Base-by-base conservation (phyloP, 108 stramenopile genomes). In the Cyclotella baltica region DNA sequence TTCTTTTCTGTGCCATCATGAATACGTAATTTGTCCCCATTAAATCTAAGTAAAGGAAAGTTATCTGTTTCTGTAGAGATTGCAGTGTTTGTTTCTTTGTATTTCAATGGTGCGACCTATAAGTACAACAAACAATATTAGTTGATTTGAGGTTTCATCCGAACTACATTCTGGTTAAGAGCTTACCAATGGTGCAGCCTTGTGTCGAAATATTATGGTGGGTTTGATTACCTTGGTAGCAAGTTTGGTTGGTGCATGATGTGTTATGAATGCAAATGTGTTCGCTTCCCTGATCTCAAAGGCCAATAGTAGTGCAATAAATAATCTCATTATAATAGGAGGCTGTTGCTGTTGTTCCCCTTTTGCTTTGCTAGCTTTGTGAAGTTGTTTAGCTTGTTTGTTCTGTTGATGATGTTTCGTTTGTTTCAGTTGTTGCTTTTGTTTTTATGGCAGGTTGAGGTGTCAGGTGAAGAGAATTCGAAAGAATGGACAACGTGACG, bases 21-120 rank as follows among this genome's bases (percentile, higher is more conserved):
- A n/a, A 48, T 48, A 48, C 47, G 47, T n/a, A 48, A 48, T 48
- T n/a, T 48, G 47, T 48, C n/a, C 19, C 47, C n/a, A n/a, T n/a
- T 48, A 16, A n/a, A 48, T n/a, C 4, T 16, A n/a, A 48, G 2
- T n/a, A n/a, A 6, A 16, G 47, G 47, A 48, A 48, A 6, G 18
- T 6, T 48, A 16, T n/a, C 6, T n/a, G 2, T 48, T 48, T 48
- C 47, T 48, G 47, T 48, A 6, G 19, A n/a, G 19, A 6, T n/a
- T 16, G 47, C 19, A n/a, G 47, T 2, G 4, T 48, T n/a, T 48
- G 47, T 6, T 48, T 48, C 47, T 48, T 48, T 48, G 47, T 48
- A 48, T 48, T 48, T 16, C 2, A 48, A n/a, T 48, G 47, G 47
- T 48, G 47, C 47, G n/a, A 48, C 6, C 47, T 48, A 1, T n/a